Conservation (phyloP, 2,329 filamentous ascomycete species). For the Fonsecaea monophora region DNA sequence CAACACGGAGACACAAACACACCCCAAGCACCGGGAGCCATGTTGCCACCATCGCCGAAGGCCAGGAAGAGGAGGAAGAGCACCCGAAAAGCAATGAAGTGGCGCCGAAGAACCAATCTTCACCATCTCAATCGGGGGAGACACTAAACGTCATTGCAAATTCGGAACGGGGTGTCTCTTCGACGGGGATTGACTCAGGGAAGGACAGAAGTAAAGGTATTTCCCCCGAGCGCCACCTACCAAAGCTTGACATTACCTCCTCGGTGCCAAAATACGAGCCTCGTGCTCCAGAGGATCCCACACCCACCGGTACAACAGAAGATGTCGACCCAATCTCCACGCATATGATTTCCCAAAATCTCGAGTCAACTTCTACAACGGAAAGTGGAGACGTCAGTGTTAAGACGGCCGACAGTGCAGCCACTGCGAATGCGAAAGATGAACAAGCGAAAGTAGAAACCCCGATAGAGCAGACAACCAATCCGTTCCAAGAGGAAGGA, state of each 20-base stretch:
- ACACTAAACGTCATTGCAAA: not conserved
- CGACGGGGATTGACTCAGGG: not conserved
- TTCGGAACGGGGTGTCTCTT: not conserved
- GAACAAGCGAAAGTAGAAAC: conserved; percentile 17
- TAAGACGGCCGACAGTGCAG: not conserved
- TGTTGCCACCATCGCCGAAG: conserved; percentile 81
- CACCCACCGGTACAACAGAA: conserved; percentile 31
- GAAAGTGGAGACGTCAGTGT: not conserved
- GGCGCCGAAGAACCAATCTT: conserved; percentile 12
- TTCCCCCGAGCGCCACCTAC: conserved; percentile 20
- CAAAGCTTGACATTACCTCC: conserved; percentile 31
- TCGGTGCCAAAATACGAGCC: conserved; percentile 32
- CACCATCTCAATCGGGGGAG: conserved; percentile 9
- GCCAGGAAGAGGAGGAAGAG: conserved; percentile 74
- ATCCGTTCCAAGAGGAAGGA: conserved; percentile 17
- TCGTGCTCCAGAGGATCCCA: conserved; percentile 37
- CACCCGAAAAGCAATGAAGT: conserved; percentile 22
- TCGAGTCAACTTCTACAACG: not conserved
- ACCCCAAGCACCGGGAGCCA: conserved; percentile 79
- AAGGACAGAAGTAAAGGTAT: conserved; percentile 12
- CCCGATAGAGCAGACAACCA: conserved; percentile 22
- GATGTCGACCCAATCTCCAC: conserved; percentile 32
- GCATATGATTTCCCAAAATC: conserved; percentile 4
- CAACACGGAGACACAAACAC: conserved; percentile 82
- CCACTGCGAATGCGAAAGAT: not conserved